Evolutionary conservation across 176 grass and related monocot species (phyloP).

Genomic region (Ensete ventricosum): DNA sequence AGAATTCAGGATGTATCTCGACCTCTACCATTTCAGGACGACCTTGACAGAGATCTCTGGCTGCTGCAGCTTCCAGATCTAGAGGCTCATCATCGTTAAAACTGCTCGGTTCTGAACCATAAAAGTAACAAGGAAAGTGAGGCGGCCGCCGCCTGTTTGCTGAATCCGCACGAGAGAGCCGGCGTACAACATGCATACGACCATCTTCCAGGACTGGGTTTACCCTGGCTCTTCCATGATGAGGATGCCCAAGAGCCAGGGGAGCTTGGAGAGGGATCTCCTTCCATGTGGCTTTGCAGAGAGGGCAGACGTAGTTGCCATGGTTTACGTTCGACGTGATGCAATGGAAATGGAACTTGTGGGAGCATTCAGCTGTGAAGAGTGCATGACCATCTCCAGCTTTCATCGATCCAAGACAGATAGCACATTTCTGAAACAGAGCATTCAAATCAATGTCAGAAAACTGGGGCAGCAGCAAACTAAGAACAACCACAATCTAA

Average conservation of each 20-base stretch:
- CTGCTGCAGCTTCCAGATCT: background rate
- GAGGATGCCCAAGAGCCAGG: background rate
- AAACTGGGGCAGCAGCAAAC: background rate
- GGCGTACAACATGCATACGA: background rate
- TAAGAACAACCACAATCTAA: background rate
- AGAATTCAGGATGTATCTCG: conserved; percentile 10
- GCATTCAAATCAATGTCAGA: background rate
- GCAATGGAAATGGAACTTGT: conserved; percentile 14
- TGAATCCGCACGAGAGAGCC: background rate
- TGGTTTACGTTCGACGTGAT: conserved; percentile 10
- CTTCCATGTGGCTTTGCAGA: conserved; percentile 16
- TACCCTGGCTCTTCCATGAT: conserved; percentile 13
- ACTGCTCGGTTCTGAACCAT: background rate
- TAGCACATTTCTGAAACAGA: conserved; percentile 12
- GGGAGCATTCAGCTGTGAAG: conserved; percentile 17
- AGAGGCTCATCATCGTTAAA: conserved; percentile 16
- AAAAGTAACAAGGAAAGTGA: background rate
- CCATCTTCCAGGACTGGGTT: conserved; percentile 4
- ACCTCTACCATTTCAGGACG: background rate
- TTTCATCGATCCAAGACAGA: conserved; percentile 18
- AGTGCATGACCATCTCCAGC: conserved; percentile 5
- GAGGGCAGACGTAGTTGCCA: conserved; percentile 17
- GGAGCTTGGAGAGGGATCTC: conserved; percentile 15
- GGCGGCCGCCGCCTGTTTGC: background rate
- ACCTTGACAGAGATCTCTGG: background rate